Evolutionary conservation across 441 rosid genomes (phyloP).

Genomic region (Biscutella laevigata): DNA sequence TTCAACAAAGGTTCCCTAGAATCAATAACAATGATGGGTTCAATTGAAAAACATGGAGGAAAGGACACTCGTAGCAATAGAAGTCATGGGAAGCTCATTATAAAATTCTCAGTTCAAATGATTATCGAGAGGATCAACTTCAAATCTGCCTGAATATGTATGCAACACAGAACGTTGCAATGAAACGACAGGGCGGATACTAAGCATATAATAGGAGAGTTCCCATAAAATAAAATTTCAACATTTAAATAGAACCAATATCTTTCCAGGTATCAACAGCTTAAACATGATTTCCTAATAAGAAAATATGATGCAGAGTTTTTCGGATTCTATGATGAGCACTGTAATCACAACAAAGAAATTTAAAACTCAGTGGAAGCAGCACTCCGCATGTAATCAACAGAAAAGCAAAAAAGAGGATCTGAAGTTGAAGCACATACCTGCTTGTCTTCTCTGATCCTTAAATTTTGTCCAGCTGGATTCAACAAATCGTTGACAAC

Average conservation of each 20-base stretch:
- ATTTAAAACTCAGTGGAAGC: not conserved
- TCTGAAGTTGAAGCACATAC: conserved; percentile 30
- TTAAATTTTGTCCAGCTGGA: conserved; percentile 94
- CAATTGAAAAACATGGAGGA: not conserved
- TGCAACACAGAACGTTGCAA: not conserved
- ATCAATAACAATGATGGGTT: conserved; percentile 20
- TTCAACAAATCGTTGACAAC: conserved; percentile 92
- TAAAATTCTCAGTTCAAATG: not conserved
- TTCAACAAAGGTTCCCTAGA: conserved; percentile 95
- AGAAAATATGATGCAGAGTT: not conserved
- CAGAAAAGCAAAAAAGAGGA: conserved; percentile 8
- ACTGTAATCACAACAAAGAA: not conserved
- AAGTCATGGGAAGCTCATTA: not conserved
- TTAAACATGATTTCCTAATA: conserved; percentile 1
- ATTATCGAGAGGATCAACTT: conserved; percentile 7
- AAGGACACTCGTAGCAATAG: not conserved
- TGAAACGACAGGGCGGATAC: not conserved
- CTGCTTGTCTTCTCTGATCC: conserved; percentile 98
- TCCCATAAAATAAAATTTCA: not conserved
- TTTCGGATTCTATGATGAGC: conserved; percentile 2
- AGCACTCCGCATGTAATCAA: not conserved
- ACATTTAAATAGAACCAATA: not conserved
- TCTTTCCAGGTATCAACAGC: not conserved
- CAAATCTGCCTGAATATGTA: conserved; percentile 5
- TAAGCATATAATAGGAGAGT: not conserved